Evolutionary conservation across 1,284 basidiomycete species (phyloP).

Genomic region (Wolfiporia cocos): DNA sequence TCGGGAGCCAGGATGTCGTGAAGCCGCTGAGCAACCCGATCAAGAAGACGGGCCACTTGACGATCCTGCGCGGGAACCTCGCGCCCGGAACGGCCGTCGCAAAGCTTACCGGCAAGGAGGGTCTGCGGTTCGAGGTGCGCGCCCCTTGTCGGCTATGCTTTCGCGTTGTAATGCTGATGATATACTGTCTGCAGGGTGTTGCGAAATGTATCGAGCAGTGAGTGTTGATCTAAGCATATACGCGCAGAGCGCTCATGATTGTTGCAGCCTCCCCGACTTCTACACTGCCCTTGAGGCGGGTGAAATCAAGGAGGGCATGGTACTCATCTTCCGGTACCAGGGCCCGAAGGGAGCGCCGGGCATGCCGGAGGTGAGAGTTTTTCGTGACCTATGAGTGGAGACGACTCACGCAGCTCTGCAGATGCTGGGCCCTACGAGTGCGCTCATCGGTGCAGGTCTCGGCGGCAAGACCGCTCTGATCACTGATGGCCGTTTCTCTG

Average conservation of each 20-base stretch:
- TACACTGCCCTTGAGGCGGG: slow-evolving; percentile 80
- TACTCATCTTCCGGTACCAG: slow-evolving; percentile 91
- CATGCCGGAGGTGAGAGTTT: slow-evolving; percentile 77
- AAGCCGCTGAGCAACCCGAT: slow-evolving; percentile 78
- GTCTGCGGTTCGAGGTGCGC: slow-evolving; percentile 74
- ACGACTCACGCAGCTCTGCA: too few relatives aligned
- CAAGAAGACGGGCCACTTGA: slow-evolving; percentile 87
- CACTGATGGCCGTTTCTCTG: slow-evolving; percentile 96
- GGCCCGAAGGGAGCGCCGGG: slow-evolving; percentile 95
- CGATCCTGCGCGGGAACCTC: slow-evolving; percentile 87
- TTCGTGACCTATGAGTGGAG: too few relatives aligned
- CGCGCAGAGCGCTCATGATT: too few relatives aligned
- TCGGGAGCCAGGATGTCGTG: slow-evolving; percentile 82
- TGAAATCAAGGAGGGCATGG: slow-evolving; percentile 80
- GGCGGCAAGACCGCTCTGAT: slow-evolving; percentile 88
- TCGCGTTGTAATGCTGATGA: background rate
- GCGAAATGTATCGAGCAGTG: slow-evolving; percentile 77
- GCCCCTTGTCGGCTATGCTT: background rate
- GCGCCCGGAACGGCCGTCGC: slow-evolving; percentile 90
- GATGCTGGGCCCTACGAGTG: slow-evolving; percentile 68
- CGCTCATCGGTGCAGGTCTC: slow-evolving; percentile 91
- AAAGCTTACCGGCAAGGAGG: slow-evolving; percentile 97
- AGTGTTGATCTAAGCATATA: too few relatives aligned
- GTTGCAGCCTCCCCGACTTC: slow-evolving; percentile 76
- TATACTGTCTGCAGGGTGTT: slow-evolving; percentile 39